These are phyloP conservation scores for Blastocystis sp. DNA, from an alignment of 352 stramenopile genomes.

Conservation along the genomic window DNA sequence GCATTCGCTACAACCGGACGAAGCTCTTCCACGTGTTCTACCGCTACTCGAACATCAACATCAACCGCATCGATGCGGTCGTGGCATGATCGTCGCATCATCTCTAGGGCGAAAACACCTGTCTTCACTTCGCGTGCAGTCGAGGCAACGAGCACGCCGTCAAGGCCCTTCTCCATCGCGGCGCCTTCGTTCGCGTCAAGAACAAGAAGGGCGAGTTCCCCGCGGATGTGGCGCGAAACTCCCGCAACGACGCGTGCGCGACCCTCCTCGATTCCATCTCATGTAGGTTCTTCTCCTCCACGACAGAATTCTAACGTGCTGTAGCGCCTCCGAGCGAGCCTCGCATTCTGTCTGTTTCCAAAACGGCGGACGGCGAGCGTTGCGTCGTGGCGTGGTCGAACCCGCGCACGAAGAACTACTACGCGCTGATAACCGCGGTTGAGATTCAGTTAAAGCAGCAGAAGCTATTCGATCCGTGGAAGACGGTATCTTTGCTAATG, in stretches of 20 bases:
- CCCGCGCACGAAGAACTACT: conserved; percentile 19
- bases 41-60: conserved; percentile 63
- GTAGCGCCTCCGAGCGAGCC: background rate
- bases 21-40: conserved; percentile 58
- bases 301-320: background rate
- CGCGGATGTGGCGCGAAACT: background rate
- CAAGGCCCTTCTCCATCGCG: conserved; percentile 53
- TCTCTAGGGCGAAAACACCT: conserved; percentile 23
- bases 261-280: conserved; percentile 12
- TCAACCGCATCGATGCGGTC: conserved; percentile 55
- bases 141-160: conserved; percentile 20
- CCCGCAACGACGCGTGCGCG: background rate
- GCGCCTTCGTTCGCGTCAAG: conserved; percentile 35
- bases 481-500: conserved; percentile 4
- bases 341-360: background rate
- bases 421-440: conserved; percentile 4
- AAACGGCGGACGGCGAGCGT: background rate
- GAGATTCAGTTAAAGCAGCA: conserved; percentile 70
- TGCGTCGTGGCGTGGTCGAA: background rate
- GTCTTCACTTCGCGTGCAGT: conserved; percentile 26
- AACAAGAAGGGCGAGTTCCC: conserved; percentile 44
- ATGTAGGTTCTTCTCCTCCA: background rate
- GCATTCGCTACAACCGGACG: background rate
- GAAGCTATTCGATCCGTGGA: conserved; percentile 44
- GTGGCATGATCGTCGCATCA: background rate